A percentile compares a stretch with the other conserved stretches of the same genome.
Evolutionary conservation across 2,329 filamentous ascomycete species (phyloP).

Genomic region (Acrocalymma vagum): DNA sequence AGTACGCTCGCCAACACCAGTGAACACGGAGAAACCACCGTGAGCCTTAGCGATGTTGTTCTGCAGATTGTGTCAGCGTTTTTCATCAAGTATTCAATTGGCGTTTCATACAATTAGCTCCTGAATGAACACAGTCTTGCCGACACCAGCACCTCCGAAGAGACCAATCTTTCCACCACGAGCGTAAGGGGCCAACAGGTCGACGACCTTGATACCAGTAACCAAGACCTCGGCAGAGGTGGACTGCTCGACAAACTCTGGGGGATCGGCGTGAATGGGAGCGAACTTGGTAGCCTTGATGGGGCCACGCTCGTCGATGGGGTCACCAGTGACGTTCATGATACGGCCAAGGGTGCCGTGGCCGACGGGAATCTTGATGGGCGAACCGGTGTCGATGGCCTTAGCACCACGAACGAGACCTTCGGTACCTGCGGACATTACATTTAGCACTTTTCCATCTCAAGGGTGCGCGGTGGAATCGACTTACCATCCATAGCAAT

Average conservation of each 20-base stretch:
- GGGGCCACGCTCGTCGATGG: conserved; percentile 98
- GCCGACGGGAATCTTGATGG: conserved; percentile 97
- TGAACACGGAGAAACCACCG: conserved; percentile 99
- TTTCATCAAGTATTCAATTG: neutral
- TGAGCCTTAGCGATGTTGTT: conserved; percentile 99
- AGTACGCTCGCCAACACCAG: conserved; percentile 99
- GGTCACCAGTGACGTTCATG: conserved; percentile 99
- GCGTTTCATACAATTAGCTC: conserved; percentile 82
- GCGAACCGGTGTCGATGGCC: conserved; percentile 87
- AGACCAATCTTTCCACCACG: conserved; percentile 99
- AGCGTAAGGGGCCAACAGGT: conserved; percentile 97
- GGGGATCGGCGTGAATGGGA: conserved; percentile 94
- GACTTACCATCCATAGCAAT: conserved; percentile 99
- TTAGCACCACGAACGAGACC: conserved; percentile 94
- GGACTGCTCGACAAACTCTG: conserved; percentile 92
- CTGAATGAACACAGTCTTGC: conserved; percentile 99
- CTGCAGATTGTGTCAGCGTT: conserved; percentile 52
- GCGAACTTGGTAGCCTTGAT: conserved; percentile 90
- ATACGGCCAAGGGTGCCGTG: conserved; percentile 95
- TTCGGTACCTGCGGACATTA: conserved; percentile 79
- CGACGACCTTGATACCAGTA: conserved; percentile 99
- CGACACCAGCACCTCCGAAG: conserved; percentile 99
- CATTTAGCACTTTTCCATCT: conserved; percentile 26
- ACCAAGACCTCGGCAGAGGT: conserved; percentile 95
- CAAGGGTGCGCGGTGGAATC: conserved; percentile 2